Evolutionary conservation across 805 yeast genomes (phyloP).

Genomic region (Teunomyces cretensis): DNA sequence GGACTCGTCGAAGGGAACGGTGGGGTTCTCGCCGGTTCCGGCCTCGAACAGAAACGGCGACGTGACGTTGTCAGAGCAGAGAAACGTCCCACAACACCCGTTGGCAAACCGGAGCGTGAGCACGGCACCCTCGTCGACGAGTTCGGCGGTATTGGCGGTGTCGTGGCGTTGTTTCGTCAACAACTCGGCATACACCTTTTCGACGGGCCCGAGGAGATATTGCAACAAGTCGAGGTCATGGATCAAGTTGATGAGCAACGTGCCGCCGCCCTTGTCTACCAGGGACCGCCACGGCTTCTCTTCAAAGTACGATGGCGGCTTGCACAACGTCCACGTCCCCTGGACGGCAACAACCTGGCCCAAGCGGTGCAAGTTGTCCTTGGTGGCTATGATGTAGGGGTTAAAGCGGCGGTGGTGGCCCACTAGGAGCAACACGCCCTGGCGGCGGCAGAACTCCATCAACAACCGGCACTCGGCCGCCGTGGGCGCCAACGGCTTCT

Average conservation of each 20-base stretch:
- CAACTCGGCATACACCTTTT: constrained; percentile 37
- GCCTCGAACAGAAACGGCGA: constrained; percentile 40
- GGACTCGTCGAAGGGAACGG: constrained; percentile 28
- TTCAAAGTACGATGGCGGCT: constrained; percentile 33
- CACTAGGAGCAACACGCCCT: constrained; percentile 29
- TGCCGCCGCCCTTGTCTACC: constrained; percentile 33
- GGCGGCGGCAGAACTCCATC: constrained; percentile 19
- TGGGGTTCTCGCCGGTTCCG: constrained; percentile 43
- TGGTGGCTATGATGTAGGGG: constrained; percentile 37
- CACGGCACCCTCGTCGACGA: constrained; percentile 42
- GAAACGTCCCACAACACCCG: constrained; percentile 37
- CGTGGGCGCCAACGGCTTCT: constrained; percentile 35
- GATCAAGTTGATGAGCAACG: constrained; percentile 35
- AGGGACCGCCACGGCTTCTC: constrained; percentile 34
- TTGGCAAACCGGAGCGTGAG: constrained; percentile 29
- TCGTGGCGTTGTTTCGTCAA: constrained; percentile 27
- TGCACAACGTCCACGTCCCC: constrained; percentile 39
- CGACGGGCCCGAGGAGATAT: constrained; percentile 39
- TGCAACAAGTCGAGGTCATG: constrained; percentile 41
- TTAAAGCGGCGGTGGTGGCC: constrained; percentile 44
- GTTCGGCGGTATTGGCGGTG: constrained; percentile 8
- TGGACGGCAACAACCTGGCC: constrained; percentile 37
- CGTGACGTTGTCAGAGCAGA: constrained; percentile 37
- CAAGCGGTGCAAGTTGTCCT: constrained; percentile 24
- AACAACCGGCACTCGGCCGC: constrained; percentile 32